Evolutionary conservation across 495 filamentous ascomycete species (phyloP), one percentile per base, ranked within the genome.

Genomic region (Xylaria flabelliformis): DNA sequence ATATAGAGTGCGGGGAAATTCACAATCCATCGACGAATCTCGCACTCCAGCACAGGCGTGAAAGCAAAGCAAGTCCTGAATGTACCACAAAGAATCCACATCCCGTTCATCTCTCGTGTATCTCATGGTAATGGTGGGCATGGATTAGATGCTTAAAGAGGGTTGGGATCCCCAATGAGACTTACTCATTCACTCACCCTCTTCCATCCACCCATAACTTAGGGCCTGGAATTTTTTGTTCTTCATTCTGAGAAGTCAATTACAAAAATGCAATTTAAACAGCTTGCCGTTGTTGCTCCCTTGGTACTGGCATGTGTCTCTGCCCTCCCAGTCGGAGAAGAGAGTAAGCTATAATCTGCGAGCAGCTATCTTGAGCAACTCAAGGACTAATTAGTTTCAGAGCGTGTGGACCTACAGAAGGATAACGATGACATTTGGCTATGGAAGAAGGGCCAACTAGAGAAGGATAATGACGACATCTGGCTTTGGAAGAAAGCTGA

Each of bases 351-450:
- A 42, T 3, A 42, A 34, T 9, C 12, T 17, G 3, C 12, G 0
- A 34, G 19, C 32, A 59, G 3, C 51, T 42, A 3, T 17, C 1
- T 66, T 32, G 3, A 15, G 8, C 13, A 32, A 10, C 10, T 66
- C 32, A 26, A 21, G 1, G 2, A 29, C 64, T 66, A 53, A 66
- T 21, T 66, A 12, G 12, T 66, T 34, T 34, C 39, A 66, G 64
- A 66, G 29, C 64, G 64, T 6, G 44, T 19, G 39, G 46, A 66
- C 4, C 64, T 64, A 15, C 61, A 64, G 24, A 64, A 51, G 42
- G 64, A 66, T 8, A 66, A 46, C 21, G 44, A 63, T 9, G 34
- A 85, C 81, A 2, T 85, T 85, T 74, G 82, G 84, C 12, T 83
- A 79, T 46, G 58, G 61, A 64, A 64, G 41, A 64, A 64, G 41